Base-by-base conservation (phyloP, 345 rosid genomes). In the Ailanthus altissimus region DNA sequence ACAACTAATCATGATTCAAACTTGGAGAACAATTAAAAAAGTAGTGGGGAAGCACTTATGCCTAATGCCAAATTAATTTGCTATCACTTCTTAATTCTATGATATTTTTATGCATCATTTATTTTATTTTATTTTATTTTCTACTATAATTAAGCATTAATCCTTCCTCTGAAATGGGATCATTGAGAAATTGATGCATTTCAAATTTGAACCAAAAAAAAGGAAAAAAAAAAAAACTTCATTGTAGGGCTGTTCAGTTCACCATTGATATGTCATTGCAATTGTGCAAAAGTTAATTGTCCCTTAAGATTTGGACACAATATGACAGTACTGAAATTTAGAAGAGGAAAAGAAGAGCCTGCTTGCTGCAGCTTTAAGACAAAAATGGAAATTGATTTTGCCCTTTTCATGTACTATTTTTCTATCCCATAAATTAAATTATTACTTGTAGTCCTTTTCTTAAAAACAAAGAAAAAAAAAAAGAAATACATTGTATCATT, bases 211-310 rank as follows among this genome's bases (percentile, higher is more conserved):
- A 32, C 38, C 38, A 32, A 32, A 32, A 32, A 3, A 3, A 32
- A 32, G 2, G 2, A 32, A 32, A 9, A 74, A 50, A 18, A 49
- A 49, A 36, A 72, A 72, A 46, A 50, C 40, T 47, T 73, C 20
- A 49, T 73, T 76, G 46, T 28, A 63, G 76, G 81, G 58, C 32
- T 78, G 64, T 32, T 28, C 3, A 32, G 38, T 32, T 32, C 2
- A 32, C 3, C 20, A 47, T 46, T 46, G 11, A 46, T 9, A 6
- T 46, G 50, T 46, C 50, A 46, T 46, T 46, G 49, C 60, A 59
- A 75, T 72, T 57, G 51, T 56, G n/a, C 56, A 76, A 74, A 77
- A 58, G 62, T 42, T 76, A n/a, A n/a, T n/a, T n/a, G n/a, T n/a
- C n/a, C n/a, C n/a, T n/a, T n/a, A n/a, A n/a, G n/a, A n/a, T n/a